phyloP scores from a whole-genome alignment of 164 flowering plant species.

The Stephania cephalantha region DNA sequence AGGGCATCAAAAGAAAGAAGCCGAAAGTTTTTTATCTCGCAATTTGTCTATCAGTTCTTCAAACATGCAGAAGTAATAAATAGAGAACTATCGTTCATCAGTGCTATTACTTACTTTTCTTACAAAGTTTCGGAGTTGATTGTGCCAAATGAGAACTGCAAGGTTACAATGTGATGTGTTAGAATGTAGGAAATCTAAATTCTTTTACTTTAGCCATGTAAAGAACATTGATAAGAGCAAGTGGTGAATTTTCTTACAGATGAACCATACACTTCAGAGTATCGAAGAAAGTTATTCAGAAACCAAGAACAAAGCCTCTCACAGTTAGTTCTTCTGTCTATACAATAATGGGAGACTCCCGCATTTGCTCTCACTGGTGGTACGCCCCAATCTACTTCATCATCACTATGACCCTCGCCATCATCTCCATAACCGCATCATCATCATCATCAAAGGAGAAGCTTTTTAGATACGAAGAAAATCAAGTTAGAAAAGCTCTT shows the following conservation, averaged over 20 bases:
- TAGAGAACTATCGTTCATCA: background rate
- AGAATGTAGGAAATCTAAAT: background rate
- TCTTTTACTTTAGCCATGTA: background rate
- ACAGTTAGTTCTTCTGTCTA: too few species aligned
- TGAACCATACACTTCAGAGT: slow-evolving; percentile 94
- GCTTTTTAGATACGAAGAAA: too few species aligned
- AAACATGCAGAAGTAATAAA: background rate
- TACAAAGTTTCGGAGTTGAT: slow-evolving; percentile 80
- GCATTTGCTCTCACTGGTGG: too few species aligned
- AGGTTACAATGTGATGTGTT: background rate
- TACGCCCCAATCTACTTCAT: too few species aligned
- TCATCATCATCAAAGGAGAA: too few species aligned
- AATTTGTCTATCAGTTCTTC: background rate
- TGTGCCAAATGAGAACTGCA: slow-evolving; percentile 75
- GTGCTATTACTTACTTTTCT: slow-evolving; percentile 60
- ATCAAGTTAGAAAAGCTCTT: too few species aligned
- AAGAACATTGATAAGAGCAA: background rate
- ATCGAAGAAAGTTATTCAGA: slow-evolving; percentile 67
- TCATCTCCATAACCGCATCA: too few species aligned
- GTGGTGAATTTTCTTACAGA: slow-evolving; percentile 36
- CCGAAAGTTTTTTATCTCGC: background rate
- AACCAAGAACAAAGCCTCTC: too few species aligned
- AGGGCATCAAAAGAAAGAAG: background rate
- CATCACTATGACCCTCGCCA: too few species aligned
- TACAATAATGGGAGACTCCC: too few species aligned